Base-by-base conservation (phyloP, 805 yeast species). In the Monosporozyma aerobia region DNA sequence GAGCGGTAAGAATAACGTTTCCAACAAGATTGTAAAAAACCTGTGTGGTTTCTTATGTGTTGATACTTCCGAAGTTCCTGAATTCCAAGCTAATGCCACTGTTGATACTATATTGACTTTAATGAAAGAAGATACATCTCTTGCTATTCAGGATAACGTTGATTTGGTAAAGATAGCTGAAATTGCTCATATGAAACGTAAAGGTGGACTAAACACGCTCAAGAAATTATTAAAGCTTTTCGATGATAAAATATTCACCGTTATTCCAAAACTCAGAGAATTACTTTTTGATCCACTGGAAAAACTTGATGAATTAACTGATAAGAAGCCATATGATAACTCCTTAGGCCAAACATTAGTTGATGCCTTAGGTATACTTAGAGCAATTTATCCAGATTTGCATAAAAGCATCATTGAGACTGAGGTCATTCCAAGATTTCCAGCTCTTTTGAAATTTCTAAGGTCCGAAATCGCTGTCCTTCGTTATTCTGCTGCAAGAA, bases 1-100 rank as follows among this genome's bases (percentile, higher is more conserved):
- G 1, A 70, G 69, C 4, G 81, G 79, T 8, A 89, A 90, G 63
- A 66, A 64, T n/a, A 82, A 82, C 39, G 94, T 92, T 1, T 82
- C 92, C 2, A 95, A 88, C 59, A 94, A 94, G 65, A 85, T 95
- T 57, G 80, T 88, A 45, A 92, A 88, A 65, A 94, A 94, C 63
- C 71, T 95, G 52, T 87, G 96, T 70, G 96, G 92, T 0, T 92
- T 92, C 64, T 65, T 94, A 50, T 94, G 99, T 71, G 97, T 90
- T 33, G 99, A 92, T 65, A 89, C 97, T 0, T 80, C 94, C 3
- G 97, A 90, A 64, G 97, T 92, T 33, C 99, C 99, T 2, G 97
- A 89, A 62, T 94, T 88, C 63, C 74, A 75, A 14, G 83, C 85
- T 46, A 86, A 87, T 59, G 77, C 78, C 40, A 68, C 70, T 13